phyloP scores from a whole-genome alignment of 2,329 filamentous ascomycete genomes.

The Cytospora piceae region DNA sequence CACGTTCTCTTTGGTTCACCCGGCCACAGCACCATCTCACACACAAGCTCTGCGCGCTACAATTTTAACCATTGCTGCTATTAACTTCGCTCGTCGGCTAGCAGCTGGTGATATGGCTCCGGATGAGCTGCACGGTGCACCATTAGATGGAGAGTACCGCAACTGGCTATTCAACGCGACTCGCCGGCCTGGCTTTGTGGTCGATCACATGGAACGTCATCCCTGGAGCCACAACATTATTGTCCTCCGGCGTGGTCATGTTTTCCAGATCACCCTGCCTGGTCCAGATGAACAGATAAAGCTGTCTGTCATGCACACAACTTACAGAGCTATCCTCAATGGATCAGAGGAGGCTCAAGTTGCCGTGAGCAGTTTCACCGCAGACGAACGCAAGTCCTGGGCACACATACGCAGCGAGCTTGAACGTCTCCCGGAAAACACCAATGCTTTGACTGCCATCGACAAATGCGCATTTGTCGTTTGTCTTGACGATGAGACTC shows the following conservation, averaged over 20 bases:
- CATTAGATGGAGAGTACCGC: constrained; percentile 7
- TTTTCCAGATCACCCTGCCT: constrained; percentile 28
- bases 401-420: constrained; percentile 29
- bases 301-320: constrained; percentile 9
- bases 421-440: constrained; percentile 20
- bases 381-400: constrained; percentile 31
- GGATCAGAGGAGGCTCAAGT: constrained; percentile 11
- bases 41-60: constrained; percentile 29
- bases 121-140: constrained; percentile 21
- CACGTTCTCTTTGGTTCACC: constrained; percentile 28
- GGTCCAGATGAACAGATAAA: background rate
- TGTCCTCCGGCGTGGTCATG: constrained; percentile 30
- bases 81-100: constrained; percentile 26
- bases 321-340: constrained; percentile 27
- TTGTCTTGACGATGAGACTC: constrained; percentile 26
- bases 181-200: constrained; percentile 15
- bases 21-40: constrained; percentile 25
- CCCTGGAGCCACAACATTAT: constrained; percentile 25
- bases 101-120: constrained; percentile 8
- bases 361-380: constrained; percentile 28
- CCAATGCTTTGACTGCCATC: constrained; percentile 19
- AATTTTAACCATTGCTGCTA: constrained; percentile 28
- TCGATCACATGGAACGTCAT: constrained; percentile 24
- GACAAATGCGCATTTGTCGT: constrained; percentile 29
- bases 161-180: constrained; percentile 32